Percentiles rank a stretch among this genome's conserved stretches.
Evolutionary conservation across 495 filamentous ascomycete genomes (phyloP).

Genomic region (Jackrogersella multiformis): DNA sequence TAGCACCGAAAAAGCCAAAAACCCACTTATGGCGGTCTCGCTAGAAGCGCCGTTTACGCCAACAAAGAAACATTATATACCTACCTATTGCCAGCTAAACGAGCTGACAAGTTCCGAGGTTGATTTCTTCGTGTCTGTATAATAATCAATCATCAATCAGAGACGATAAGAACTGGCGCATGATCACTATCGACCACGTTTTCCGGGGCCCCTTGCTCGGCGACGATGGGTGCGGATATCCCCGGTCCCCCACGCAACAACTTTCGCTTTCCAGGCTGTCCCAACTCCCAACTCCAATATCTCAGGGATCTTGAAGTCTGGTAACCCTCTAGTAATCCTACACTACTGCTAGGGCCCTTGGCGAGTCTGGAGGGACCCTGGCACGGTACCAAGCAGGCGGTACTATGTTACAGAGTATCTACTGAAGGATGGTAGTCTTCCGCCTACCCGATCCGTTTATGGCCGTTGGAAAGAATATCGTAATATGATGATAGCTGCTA

Average conservation of each 20-base stretch:
- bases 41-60: slow-evolving; percentile 8
- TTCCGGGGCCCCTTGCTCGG: neutral
- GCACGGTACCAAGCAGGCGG: slow-evolving; percentile 24
- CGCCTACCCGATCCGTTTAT: slow-evolving; percentile 17
- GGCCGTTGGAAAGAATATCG: neutral
- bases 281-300: slow-evolving; percentile 2
- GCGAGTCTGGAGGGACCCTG: slow-evolving; percentile 13
- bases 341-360: slow-evolving; percentile 7
- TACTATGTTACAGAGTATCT: slow-evolving; percentile 28
- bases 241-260: slow-evolving; percentile 29
- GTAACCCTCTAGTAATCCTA: neutral
- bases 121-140: slow-evolving; percentile 5
- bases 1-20: slow-evolving; percentile 23
- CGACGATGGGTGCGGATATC: slow-evolving; percentile 7
- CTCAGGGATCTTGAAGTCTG: slow-evolving; percentile 20
- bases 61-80: neutral
- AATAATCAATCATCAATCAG: neutral
- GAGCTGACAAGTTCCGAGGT: neutral
- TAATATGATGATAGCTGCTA: slow-evolving; percentile 14
- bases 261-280: neutral
- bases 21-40: slow-evolving; percentile 14
- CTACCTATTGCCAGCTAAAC: slow-evolving; percentile 4
- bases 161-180: slow-evolving; percentile 4
- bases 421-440: slow-evolving; percentile 9
- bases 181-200: slow-evolving; percentile 10